Percentiles rank a stretch among this genome's conserved stretches.
phyloP scores from a whole-genome alignment of 352 stramenopile genomes.

The Globisporangium rhizosaccharum region DNA sequence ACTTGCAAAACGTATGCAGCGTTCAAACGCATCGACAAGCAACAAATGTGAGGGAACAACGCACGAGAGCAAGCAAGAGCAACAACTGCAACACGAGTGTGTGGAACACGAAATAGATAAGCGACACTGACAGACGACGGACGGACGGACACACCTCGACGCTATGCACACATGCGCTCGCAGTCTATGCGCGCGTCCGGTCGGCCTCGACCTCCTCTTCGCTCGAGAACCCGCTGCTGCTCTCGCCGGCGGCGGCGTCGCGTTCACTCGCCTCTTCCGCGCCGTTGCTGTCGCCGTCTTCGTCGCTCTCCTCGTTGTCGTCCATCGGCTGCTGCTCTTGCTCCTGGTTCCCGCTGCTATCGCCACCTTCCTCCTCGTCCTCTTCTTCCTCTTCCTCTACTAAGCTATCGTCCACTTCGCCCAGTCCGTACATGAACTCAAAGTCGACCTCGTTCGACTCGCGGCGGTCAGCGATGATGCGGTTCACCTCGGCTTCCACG shows the following conservation, averaged over 20 bases:
- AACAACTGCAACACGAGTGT: background rate
- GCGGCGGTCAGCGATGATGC: conserved; percentile 72
- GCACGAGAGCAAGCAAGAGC: background rate
- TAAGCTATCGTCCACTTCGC: conserved; percentile 22
- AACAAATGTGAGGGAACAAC: background rate
- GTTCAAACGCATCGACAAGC: background rate
- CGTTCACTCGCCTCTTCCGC: background rate
- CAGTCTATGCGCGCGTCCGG: conserved; percentile 6
- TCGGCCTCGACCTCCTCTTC: conserved; percentile 8
- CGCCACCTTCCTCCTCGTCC: conserved; percentile 17
- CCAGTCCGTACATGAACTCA: conserved; percentile 65
- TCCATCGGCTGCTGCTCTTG: conserved; percentile 26
- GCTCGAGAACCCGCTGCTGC: conserved; percentile 12
- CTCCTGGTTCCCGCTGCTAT: conserved; percentile 15
- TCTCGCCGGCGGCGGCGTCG: background rate
- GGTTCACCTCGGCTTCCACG: conserved; percentile 80
- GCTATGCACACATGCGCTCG: background rate
- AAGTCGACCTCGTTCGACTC: conserved; percentile 84
- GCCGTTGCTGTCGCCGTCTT: conserved; percentile 15
- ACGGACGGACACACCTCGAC: background rate
- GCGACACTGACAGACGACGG: background rate
- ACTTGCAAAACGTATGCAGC: no score
- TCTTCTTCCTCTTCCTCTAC: conserved; percentile 27
- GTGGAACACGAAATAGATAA: background rate
- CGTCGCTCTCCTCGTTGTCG: conserved; percentile 24